Base-by-base conservation (phyloP, 176 grass and related monocot species). In the Triticum monococcum region DNA sequence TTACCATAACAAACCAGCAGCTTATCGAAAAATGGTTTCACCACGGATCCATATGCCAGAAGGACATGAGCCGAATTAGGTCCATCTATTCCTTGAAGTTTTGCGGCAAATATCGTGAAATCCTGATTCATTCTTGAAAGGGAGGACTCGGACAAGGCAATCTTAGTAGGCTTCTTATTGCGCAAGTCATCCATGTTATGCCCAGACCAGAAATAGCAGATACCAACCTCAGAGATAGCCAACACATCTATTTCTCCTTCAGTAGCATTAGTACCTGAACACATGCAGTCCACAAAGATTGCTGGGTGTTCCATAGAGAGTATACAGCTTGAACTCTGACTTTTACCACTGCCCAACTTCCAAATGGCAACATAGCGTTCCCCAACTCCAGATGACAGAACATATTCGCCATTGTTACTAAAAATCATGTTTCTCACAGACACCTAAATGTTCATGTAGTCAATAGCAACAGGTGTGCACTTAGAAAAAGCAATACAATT, bases 261-360 rank as follows among this genome's bases (percentile, higher is more conserved):
- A 12, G 63, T 84, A 7, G 5, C 82, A 73, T 84, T 82, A 75
- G 10, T 72, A 10, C 77, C 80, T 38, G 46, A 68, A 77, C 79
- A 75, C 86, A 90, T 99, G 54, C 92, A 88, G 46, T 99, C 97
- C 66, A 96, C 56, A 81, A 88, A 94, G 73, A 96, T 91, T 38
- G 91, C 90, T 78, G 97, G 97, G 41, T 96, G 91, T 73, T 96
- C 92, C 93, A 99, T 90, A 56, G 97, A 94, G 52, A 96, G 92
- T 66, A 96, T 54, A 90, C 89, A 93, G 35, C 43, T 93, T 57
- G 92, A 90, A 46, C 86, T 87, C 79, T 88, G 79, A 57, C 26
- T 91, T 92, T 95, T 93, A 85, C 73, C 86, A 85, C 65, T 63
- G 43, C 80, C 87, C 25, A 93, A 76, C 64, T 90, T 93, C 97